A percentile compares a stretch with the other conserved stretches of the same genome.
These are phyloP conservation scores for Lachnellula arida DNA, from an alignment of 2,329 filamentous ascomycete genomes.

Conservation along the genomic window DNA sequence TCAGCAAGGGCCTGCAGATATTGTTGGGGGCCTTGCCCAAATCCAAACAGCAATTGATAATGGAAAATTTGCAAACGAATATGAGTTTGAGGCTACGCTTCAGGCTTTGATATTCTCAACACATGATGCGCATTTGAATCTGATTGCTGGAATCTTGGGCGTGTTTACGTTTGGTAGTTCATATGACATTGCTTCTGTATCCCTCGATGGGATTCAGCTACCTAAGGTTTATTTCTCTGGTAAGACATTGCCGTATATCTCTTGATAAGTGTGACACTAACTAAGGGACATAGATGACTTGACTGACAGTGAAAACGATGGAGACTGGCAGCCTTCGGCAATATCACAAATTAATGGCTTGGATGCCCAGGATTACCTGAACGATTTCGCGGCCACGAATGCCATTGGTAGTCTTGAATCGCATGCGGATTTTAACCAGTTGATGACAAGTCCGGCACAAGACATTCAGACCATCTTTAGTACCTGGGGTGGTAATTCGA, in stretches of 20 bases:
- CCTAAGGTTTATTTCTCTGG: constrained; percentile 33
- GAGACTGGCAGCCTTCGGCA: constrained; percentile 36
- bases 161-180: constrained; percentile 47
- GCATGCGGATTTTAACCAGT: constrained; percentile 36
- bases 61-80: constrained; percentile 45
- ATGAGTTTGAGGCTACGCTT: constrained; percentile 51
- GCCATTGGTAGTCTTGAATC: constrained; percentile 32
- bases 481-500: constrained; percentile 33
- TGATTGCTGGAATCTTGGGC: constrained; percentile 44
- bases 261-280: not conserved
- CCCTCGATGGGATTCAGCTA: constrained; percentile 45
- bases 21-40: constrained; percentile 39
- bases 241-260: constrained; percentile 1
- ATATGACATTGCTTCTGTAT: constrained; percentile 53
- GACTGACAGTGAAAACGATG: constrained; percentile 32
- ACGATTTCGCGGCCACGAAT: constrained; percentile 37
- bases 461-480: constrained; percentile 35
- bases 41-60: constrained; percentile 39
- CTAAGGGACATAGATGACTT: constrained; percentile 13
- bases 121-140: constrained; percentile 61
- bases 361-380: constrained; percentile 43
- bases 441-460: constrained; percentile 20
- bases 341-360: constrained; percentile 51
- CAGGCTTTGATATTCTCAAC: constrained; percentile 44
- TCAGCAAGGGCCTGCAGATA: constrained; percentile 43